Evolutionary conservation across 495 filamentous ascomycete species (phyloP), one percentile per base, ranked within the genome.

Genomic region (Penicillium angulare): DNA sequence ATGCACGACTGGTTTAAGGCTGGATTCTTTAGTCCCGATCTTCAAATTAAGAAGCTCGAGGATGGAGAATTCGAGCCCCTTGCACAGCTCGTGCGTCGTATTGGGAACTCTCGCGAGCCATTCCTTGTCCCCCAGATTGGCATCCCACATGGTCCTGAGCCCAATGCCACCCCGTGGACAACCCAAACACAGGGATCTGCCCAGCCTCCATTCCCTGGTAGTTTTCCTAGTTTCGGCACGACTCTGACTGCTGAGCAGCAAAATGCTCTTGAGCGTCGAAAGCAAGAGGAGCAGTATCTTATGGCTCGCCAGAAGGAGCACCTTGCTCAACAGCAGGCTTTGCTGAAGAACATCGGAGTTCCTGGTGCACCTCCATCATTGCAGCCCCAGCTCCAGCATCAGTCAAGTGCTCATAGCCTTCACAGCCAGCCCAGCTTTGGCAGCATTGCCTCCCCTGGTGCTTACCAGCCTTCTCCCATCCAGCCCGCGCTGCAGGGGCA

Each of bases 1-100:
- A 98, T 98, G 93, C 92, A 98, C 60, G 93, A 98, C 59, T 98
- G 93, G 93, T 98, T 96, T 72, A 96, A 97, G 69, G 95, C 90
- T 39, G 90, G 91, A 36, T 98, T 97, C 75, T 98, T 98, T 71
- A 93, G 90, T 8, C 82, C 90, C 0, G 92, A 98, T 51, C 78
- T 98, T 23, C 84, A 92, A 39, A 92, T 98, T 45, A 96, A 92
- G 73, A 95, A 96, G 59, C 71, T 88, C 3, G 93, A 98, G 68
- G 93, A 97, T 56, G 71, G 76, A 0, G 92, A 98, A 33, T 98
- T 96, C 51, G 95, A 98, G 69, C 95, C 92, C 17, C 72, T 98
- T n/a, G 93, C 92, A 7, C 89, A 95, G 64, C 78, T 98, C 20
- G 96, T 98, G 53, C 81, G 93, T 24, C 88, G 92, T 33, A 98